Evolutionary conservation across 495 filamentous ascomycete species (phyloP), one percentile per base, ranked within the genome.

Genomic region (Aspergillus homomorphus): DNA sequence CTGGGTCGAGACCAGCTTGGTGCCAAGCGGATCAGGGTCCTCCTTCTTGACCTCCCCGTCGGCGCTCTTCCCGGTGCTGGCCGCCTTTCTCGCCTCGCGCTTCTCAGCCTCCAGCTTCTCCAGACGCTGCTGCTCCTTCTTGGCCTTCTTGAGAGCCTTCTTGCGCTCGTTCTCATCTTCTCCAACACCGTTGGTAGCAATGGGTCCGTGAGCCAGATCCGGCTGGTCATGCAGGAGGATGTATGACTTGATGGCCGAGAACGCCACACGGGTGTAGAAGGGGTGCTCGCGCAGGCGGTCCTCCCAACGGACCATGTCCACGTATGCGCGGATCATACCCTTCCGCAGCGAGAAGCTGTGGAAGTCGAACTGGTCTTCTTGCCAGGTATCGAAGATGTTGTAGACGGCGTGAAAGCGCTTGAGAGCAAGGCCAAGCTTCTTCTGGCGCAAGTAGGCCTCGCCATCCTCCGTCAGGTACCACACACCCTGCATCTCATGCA

Each of bases 301-400:
- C 66, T 98, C 93, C 94, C 94, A 99, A 58, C 89, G 85, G 22
- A 98, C 78, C 91, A 98, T 96, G 60, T 96, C 91, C 19, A 98
- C 78, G 66, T 99, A 99, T 0, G 95, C 90, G 48, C 94, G 79
- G 58, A 98, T 89, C 79, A 96, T 93, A 6, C 95, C 94, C 73
- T 98, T 98, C 10, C 92, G 81, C 7, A 98, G 78, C 8, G 92
- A 97, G 75, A 98, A 99, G 71, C 85, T 89, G 76, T 99, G 94
- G 80, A 99, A 99, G 68, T 99, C 94, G 65, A 96, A 97, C 65
- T 99, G 94, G 63, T 99, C 94, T 63, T 99, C 94, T 62, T 95
- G 87, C 94, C 94, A 99, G 43, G 89, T 85, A 26, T 97, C 93
- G 64, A 99, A 98, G 57, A 98, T 92, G 73, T 93, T 91, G 70